These are phyloP conservation scores for Asparagopsis taxiformis DNA, from an alignment of 31 red algal species.

Conservation along the genomic window DNA sequence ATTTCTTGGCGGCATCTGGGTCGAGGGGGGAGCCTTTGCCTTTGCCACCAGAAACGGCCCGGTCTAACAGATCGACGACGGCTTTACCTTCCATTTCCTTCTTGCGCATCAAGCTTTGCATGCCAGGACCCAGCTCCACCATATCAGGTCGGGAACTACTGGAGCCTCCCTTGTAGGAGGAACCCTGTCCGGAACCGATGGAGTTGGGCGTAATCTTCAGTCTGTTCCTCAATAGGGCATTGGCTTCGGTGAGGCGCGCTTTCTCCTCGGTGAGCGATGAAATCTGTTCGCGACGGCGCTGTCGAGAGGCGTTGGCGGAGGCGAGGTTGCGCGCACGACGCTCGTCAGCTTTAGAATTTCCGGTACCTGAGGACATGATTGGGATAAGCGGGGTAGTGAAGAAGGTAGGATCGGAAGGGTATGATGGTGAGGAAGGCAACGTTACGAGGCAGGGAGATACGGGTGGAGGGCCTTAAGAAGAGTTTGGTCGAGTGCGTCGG, in stretches of 20 bases:
- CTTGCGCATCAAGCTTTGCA: slow-evolving; percentile 27
- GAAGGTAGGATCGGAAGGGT: too few species aligned
- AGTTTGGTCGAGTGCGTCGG: too few species aligned
- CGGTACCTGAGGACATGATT: too few species aligned
- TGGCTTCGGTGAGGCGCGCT: slow-evolving; percentile 48
- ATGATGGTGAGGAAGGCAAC: too few species aligned
- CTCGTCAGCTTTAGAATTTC: too few species aligned
- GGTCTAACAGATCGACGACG: slow-evolving; percentile 51
- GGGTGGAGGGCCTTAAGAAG: too few species aligned
- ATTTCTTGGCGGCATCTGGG: slow-evolving; percentile 30
- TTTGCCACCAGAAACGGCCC: slow-evolving; percentile 25
- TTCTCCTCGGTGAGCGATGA: slow-evolving; percentile 50
- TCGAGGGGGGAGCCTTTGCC: slow-evolving; percentile 52
- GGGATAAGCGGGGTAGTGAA: too few species aligned
- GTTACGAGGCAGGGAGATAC: too few species aligned
- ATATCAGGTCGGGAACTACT: background rate
- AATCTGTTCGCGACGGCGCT: slow-evolving; percentile 42
- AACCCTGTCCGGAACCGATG: background rate
- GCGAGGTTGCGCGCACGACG: slow-evolving; percentile 54
- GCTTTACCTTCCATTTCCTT: slow-evolving; percentile 41
- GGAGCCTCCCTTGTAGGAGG: background rate
- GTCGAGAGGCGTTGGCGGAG: slow-evolving; percentile 63
- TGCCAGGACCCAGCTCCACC: slow-evolving; percentile 33
- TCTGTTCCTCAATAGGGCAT: slow-evolving; percentile 33
- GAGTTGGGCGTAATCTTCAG: slow-evolving; percentile 35